Evolutionary conservation across 768 basidiomycete genomes (phyloP).

Genomic region (Tylopilus felleus): DNA sequence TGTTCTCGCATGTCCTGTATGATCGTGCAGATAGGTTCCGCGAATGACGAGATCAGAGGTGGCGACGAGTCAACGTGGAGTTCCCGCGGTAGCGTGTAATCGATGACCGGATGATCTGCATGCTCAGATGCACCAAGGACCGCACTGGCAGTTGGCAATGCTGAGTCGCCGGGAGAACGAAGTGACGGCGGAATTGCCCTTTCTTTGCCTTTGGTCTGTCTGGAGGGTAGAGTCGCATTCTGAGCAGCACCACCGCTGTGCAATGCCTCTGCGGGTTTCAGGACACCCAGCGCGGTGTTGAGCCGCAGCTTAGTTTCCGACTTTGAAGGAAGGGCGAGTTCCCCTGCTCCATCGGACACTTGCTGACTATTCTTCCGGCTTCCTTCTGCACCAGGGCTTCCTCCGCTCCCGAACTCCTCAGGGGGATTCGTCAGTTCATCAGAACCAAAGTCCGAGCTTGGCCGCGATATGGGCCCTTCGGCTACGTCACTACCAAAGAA

Average conservation of each 20-base stretch:
- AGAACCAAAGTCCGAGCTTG: constrained; percentile 13
- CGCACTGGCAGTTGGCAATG: not conserved
- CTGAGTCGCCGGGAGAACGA: not conserved
- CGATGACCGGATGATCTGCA: constrained; percentile 31
- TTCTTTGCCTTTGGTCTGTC: not conserved
- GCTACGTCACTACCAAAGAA: constrained; percentile 4
- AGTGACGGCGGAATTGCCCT: not conserved
- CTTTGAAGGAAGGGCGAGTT: not conserved
- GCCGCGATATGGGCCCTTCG: constrained; percentile 7
- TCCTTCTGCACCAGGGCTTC: constrained; percentile 5
- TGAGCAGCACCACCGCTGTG: not conserved
- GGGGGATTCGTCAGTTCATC: constrained; percentile 13
- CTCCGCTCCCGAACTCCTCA: constrained; percentile 16
- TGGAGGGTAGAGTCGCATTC: not conserved
- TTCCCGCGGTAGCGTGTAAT: constrained; percentile 61
- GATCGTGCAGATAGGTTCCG: constrained; percentile 76
- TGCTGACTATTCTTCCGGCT: not conserved
- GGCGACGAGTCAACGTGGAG: constrained; percentile 57
- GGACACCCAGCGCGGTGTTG: not conserved
- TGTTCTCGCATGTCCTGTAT: constrained; percentile 95
- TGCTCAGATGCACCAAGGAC: constrained; percentile 2
- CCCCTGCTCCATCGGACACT: not conserved
- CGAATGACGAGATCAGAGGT: constrained; percentile 55
- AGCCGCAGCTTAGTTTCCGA: not conserved
- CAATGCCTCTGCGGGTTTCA: not conserved